Evolutionary conservation across 331 rosid genomes (phyloP).

Genomic region (Malus hybrid): DNA sequence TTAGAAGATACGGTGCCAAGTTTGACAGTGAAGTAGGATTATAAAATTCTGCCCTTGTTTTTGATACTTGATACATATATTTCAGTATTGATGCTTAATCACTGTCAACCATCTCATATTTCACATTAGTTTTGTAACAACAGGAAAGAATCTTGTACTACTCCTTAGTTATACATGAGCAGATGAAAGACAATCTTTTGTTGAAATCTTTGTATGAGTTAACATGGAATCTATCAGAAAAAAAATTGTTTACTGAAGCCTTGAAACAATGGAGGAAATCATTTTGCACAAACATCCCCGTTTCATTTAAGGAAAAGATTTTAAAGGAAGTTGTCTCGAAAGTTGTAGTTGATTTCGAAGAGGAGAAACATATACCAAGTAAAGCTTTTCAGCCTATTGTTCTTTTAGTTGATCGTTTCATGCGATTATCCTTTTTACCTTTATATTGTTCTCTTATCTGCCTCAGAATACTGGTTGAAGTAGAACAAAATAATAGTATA

Average conservation of each 20-base stretch:
- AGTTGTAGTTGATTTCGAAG: constrained; percentile 24
- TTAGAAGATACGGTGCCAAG: neutral
- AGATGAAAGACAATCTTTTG: neutral
- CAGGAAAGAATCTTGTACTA: neutral
- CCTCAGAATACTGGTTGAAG: no score
- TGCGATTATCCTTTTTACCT: no score
- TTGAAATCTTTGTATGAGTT: constrained; percentile 16
- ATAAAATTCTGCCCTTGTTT: neutral
- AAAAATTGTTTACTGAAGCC: constrained; percentile 7
- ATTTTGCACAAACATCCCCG: constrained; percentile 31
- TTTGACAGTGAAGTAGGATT: neutral
- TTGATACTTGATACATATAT: neutral
- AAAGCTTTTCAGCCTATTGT: no score
- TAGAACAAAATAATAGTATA: no score
- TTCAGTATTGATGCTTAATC: neutral
- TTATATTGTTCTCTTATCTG: no score
- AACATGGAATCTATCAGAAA: constrained; percentile 12
- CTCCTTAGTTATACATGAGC: neutral
- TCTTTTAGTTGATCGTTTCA: no score
- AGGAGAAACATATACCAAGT: no score
- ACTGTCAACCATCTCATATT: neutral
- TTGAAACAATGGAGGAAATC: constrained; percentile 11
- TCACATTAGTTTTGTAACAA: neutral
- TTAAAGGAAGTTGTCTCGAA: constrained; percentile 8
- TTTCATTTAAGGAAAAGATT: constrained; percentile 30